Evolutionary conservation across 2,329 filamentous ascomycete genomes (phyloP), one percentile per base, ranked within the genome.

Genomic region (Uncinocarpus reesii): DNA sequence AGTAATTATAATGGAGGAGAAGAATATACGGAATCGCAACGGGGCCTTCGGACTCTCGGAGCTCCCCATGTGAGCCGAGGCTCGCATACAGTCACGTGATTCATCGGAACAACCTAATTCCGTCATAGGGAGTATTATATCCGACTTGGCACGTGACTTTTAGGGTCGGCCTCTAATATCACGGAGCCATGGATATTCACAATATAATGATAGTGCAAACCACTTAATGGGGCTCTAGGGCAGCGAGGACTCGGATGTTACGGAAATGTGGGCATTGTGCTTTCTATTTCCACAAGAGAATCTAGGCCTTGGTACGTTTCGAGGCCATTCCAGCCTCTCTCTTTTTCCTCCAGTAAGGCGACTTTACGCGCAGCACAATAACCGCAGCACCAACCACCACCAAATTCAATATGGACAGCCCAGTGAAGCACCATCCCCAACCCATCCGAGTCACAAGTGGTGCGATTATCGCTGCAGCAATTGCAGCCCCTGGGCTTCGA

Each of bases 31-130:
- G 6, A 28, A 28, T 11, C 11, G 5, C 26, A 28, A n/a, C 26
- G 11, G 26, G 26, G 81, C 48, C 11, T 28, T 11, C 6, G 26
- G 26, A 34, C 37, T 21, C 7, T 15, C 21, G 23, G 37, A 40
- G 4, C 6, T 5, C n/a, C 23, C 37, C n/a, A 40, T 40, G 37
- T 40, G 37, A 40, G 10, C 37, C 37, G 37, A 40, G 37, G 37
- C 37, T 26, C 21, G 26, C 7, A 13, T 16, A 6, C 5, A 15
- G 20, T 37, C 35, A 37, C 35, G 35, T 37, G 35, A 13, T 36
- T 6, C 11, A 28, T 28, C 26, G 11, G 26, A 28, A 11, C n/a
- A n/a, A 11, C 26, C 34, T n/a, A 36, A 36, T 36, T 18, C 13
- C 34, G 13, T 5, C 34, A 5, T 36, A 6, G 26, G 6, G 11